phyloP scores from a whole-genome alignment of 192 early-diverging fungal genomes.

The Coemansia reversa region DNA sequence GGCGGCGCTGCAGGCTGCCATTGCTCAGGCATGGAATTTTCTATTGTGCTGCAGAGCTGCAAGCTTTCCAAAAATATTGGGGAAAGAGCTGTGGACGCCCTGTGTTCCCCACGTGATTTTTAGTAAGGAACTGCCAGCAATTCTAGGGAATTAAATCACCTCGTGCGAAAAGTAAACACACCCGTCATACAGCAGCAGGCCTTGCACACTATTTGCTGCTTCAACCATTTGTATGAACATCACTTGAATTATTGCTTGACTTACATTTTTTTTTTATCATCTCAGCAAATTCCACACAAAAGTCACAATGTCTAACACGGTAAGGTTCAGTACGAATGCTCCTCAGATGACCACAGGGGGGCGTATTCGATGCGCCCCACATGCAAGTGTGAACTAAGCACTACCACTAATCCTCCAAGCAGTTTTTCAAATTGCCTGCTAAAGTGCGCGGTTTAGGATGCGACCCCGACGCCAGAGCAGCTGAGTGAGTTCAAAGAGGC shows the following conservation, averaged over 20 bases:
- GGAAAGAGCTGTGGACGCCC: background rate
- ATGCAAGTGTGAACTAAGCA: background rate
- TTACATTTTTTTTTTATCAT: background rate
- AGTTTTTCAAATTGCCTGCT: background rate
- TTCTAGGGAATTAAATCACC: background rate
- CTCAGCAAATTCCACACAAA: background rate
- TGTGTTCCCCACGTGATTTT: background rate
- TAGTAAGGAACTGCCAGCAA: background rate
- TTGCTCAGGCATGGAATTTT: background rate
- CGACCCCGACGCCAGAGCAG: slow-evolving; percentile 42
- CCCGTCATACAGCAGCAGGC: too few species aligned
- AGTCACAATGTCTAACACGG: slow-evolving; percentile 14
- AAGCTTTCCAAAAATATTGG: background rate
- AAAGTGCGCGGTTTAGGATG: background rate
- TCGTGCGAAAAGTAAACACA: background rate
- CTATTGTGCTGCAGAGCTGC: background rate
- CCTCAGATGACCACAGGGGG: background rate
- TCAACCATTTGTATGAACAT: background rate
- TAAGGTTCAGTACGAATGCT: slow-evolving; percentile 3
- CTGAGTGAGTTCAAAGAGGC: slow-evolving; percentile 72
- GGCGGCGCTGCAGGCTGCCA: background rate
- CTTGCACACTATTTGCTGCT: background rate
- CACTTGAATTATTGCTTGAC: background rate
- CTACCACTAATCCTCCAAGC: background rate
- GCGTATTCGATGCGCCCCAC: background rate